Evolutionary conservation across 2,329 filamentous ascomycete genomes (phyloP), one percentile per base, ranked within the genome.

Genomic region (Sphaerulina populicola): DNA sequence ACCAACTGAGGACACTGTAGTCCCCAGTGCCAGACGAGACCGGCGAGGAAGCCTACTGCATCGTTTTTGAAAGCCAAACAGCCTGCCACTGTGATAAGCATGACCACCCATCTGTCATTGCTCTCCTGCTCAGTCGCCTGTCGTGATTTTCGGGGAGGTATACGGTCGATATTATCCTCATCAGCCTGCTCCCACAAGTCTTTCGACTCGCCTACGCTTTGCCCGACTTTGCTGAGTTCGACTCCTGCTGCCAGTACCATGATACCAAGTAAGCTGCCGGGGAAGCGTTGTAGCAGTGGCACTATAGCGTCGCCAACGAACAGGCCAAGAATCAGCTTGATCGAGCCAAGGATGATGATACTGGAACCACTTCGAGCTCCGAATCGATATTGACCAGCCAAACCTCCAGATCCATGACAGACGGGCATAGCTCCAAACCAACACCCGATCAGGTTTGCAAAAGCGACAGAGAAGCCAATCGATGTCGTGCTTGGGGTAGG

Each of bases 341-440:
- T 70, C 0, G 79, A 41, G 0, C 91, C 91, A 0, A 97, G 78
- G 21, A 94, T 66, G 47, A 96, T 80, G 55, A 96, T 78, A 60
- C 85, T 89, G 0, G 88, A 81, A 8, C 91, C 91, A 53, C 87
- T 94, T 43, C 91, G 82, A 4, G 91, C 90, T 0, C 91, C 91
- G 60, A 97, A 97, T 4, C 88, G 82, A 67, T 88, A 88, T 66
- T 97, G 91, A 0, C 86, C 93, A 4, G 93, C 93, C 0, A 97
- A 74, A 0, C 91, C 91, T 2, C 91, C 91, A 0, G 88, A 88
- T 4, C 91, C 91, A 66, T 97, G 93, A 64, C 93, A 97, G 3
- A 93, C 82, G 2, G 91, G 93, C 93, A 96, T 97, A 4, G 85
- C 86, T 43, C 90, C 90, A 62, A 95, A 94, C 86, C 88, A 94